Evolutionary conservation across 129 eudicot genomes (phyloP).

Genomic region (Gnaphalium uliginosum): DNA sequence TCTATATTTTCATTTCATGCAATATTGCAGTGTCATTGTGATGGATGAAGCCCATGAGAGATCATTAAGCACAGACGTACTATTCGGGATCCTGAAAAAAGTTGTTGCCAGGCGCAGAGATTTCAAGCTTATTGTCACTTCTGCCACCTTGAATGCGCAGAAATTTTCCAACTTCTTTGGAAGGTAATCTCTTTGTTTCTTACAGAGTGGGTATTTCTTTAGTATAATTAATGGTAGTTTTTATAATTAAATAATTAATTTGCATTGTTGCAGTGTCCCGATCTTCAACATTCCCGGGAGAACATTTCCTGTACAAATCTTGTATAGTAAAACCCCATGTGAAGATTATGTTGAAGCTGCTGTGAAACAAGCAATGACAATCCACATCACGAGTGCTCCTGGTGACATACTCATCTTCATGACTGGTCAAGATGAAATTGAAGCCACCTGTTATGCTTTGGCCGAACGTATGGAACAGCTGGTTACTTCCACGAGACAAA

Average conservation of each 20-base stretch:
- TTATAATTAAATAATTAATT: neutral
- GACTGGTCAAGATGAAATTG: slow-evolving; percentile 78
- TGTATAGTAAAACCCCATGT: slow-evolving; percentile 66
- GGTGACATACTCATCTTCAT: slow-evolving; percentile 76
- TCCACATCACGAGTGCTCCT: slow-evolving; percentile 63
- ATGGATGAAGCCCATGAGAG: slow-evolving; percentile 87
- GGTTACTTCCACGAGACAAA: slow-evolving; percentile 47
- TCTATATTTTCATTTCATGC: neutral
- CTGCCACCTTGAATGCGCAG: slow-evolving; percentile 72
- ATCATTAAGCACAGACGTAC: slow-evolving; percentile 64
- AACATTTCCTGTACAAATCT: slow-evolving; percentile 59
- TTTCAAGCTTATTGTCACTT: slow-evolving; percentile 73
- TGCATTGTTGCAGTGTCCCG: slow-evolving; percentile 53
- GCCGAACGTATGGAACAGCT: slow-evolving; percentile 72
- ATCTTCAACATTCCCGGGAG: slow-evolving; percentile 75
- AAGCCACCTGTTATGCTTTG: slow-evolving; percentile 58
- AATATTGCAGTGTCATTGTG: slow-evolving; percentile 54
- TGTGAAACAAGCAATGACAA: slow-evolving; percentile 73
- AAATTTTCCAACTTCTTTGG: slow-evolving; percentile 69
- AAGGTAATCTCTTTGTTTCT: slow-evolving; percentile 38
- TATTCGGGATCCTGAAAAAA: slow-evolving; percentile 67
- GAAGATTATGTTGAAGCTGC: slow-evolving; percentile 83
- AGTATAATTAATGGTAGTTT: slow-evolving; percentile 5
- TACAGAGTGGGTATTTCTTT: neutral
- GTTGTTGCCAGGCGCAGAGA: slow-evolving; percentile 76